Conservation (phyloP, 257 asterid species). For the Perilla frutescens region DNA sequence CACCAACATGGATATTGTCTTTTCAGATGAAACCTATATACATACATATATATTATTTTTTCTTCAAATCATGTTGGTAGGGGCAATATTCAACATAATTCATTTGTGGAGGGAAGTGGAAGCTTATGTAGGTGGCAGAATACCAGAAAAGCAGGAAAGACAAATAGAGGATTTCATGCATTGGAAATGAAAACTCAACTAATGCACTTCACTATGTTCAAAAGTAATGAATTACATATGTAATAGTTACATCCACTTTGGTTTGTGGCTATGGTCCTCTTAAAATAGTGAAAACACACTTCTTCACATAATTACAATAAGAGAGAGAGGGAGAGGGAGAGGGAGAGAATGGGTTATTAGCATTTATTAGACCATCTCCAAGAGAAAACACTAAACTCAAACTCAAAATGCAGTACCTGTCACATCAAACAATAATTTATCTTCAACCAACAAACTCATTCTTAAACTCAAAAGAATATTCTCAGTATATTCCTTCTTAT, state of each 20-base stretch:
- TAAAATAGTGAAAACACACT: background rate
- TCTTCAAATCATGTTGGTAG: background rate
- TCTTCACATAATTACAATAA: too few species aligned
- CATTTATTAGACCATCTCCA: background rate
- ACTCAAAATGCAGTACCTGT: too few species aligned
- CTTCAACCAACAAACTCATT: too few species aligned
- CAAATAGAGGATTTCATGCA: constrained; percentile 30
- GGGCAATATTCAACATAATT: background rate
- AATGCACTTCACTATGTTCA: background rate
- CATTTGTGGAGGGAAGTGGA: constrained; percentile 10
- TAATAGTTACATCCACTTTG: background rate
- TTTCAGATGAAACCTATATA: too few species aligned
- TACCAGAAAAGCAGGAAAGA: constrained; percentile 28
- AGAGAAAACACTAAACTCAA: too few species aligned
- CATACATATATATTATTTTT: too few species aligned
- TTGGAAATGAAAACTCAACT: constrained; percentile 26
- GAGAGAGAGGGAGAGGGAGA: too few species aligned
- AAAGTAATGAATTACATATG: background rate
- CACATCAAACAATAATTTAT: too few species aligned
- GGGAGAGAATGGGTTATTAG: too few species aligned
- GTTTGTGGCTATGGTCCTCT: background rate
- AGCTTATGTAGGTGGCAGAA: constrained; percentile 26
- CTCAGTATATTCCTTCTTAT: too few species aligned
- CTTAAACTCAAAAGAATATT: too few species aligned
- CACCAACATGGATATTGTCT: too few species aligned